Evolutionary conservation across 257 asterid genomes (phyloP).

Genomic region (Phtheirospermum japonicum): DNA sequence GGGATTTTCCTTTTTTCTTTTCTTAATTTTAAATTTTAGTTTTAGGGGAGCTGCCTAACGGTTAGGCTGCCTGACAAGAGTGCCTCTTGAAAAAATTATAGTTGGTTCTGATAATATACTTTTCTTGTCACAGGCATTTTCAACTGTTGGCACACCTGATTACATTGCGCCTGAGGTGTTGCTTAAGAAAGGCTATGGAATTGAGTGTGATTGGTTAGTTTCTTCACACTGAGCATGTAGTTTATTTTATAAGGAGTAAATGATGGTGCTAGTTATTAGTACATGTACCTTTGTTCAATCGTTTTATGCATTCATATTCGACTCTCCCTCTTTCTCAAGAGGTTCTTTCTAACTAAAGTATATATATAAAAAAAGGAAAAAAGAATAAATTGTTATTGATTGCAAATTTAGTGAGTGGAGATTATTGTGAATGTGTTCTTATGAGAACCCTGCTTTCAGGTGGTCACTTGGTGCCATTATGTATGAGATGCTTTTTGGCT

Average conservation of each 20-base stretch:
- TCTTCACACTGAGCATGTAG: not conserved
- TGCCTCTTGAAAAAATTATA: not conserved
- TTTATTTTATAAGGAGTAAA: not conserved
- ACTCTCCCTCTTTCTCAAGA: not conserved
- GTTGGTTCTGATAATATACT: constrained; percentile 10
- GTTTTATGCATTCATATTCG: not conserved
- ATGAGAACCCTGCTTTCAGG: constrained; percentile 38
- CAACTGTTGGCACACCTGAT: constrained; percentile 84
- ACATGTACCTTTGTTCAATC: not conserved
- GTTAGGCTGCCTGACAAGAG: too few species aligned
- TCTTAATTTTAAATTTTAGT: too few species aligned
- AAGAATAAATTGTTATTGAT: not conserved
- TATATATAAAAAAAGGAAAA: not conserved
- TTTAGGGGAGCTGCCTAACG: too few species aligned
- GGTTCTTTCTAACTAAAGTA: not conserved
- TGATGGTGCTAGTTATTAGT: not conserved
- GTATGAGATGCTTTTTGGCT: constrained; percentile 80
- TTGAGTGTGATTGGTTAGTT: constrained; percentile 81
- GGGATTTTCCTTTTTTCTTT: too few species aligned
- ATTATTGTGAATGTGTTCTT: not conserved
- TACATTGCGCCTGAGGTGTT: constrained; percentile 84
- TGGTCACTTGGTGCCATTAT: constrained; percentile 82
- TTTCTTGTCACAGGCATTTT: constrained; percentile 53
- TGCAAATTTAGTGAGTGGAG: not conserved
- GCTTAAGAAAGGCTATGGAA: constrained; percentile 61